These are phyloP conservation scores for Fomes fomentarius DNA, from an alignment of 1,284 basidiomycete species.

Conservation along the genomic window DNA sequence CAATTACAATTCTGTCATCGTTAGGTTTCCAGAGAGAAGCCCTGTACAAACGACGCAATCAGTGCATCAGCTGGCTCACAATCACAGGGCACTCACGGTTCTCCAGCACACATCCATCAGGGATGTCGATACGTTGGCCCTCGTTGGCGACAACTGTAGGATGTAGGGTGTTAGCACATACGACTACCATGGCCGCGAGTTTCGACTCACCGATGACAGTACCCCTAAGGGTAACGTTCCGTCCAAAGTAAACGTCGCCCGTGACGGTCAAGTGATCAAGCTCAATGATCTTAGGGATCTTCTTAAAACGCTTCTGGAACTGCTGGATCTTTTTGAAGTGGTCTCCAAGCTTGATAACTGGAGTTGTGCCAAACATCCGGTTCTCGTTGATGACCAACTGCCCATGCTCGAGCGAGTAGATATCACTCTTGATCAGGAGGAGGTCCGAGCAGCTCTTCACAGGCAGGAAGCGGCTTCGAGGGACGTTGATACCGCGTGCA, in stretches of 20 bases:
- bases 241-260: slow-evolving; percentile 95
- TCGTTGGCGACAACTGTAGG: slow-evolving; percentile 39
- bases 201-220: slow-evolving; percentile 71
- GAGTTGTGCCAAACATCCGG: slow-evolving; percentile 92
- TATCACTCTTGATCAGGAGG: slow-evolving; percentile 95
- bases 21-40: slow-evolving; percentile 35
- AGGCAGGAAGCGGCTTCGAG: slow-evolving; percentile 96
- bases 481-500: slow-evolving; percentile 97
- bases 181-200: too few species aligned
- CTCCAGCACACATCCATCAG: slow-evolving; percentile 93
- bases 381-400: slow-evolving; percentile 90
- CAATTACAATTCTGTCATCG: slow-evolving; percentile 28
- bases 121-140: slow-evolving; percentile 84
- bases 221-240: slow-evolving; percentile 87
- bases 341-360: slow-evolving; percentile 97
- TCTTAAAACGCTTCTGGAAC: slow-evolving; percentile 98
- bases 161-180: too few species aligned
- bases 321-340: slow-evolving; percentile 94
- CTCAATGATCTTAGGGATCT: slow-evolving; percentile 92
- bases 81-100: slow-evolving; percentile 62
- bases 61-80: background rate
- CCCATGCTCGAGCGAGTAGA: slow-evolving; percentile 95
- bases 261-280: slow-evolving; percentile 97
- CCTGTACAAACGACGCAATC: slow-evolving; percentile 9
- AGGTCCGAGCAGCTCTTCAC: slow-evolving; percentile 93